phyloP scores from a whole-genome alignment of 257 asterid genomes.

The Solanum stenotomum region DNA sequence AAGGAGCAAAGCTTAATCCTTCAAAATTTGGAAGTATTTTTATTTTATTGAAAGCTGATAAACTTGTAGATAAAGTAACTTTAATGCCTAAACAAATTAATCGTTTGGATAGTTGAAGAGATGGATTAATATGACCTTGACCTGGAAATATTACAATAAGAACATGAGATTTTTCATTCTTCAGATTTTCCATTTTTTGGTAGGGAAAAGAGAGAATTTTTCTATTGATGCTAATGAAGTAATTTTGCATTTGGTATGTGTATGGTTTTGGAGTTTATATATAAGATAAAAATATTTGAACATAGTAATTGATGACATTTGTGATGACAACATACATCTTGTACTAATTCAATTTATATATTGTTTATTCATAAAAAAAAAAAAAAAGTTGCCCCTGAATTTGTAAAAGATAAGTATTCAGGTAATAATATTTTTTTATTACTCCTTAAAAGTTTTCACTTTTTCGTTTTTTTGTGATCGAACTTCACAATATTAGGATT shows the following conservation, averaged over 20 bases:
- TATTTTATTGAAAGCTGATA: not conserved
- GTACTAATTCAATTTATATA: not conserved
- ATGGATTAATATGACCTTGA: slow-evolving; percentile 23
- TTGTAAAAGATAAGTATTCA: not conserved
- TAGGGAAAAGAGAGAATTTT: not conserved
- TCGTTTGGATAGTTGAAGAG: slow-evolving; percentile 4
- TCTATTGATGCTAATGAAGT: not conserved
- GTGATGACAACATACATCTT: not conserved
- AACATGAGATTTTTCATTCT: not conserved
- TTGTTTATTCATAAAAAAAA: too few species aligned
- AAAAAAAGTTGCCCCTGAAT: not conserved
- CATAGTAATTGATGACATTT: not conserved
- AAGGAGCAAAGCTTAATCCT: not conserved
- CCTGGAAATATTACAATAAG: slow-evolving; percentile 13
- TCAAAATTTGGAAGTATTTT: not conserved
- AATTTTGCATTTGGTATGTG: not conserved
- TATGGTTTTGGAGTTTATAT: not conserved
- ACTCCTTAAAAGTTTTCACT: too few species aligned
- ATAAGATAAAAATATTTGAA: not conserved
- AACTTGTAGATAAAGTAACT: not conserved
- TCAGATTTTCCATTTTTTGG: not conserved
- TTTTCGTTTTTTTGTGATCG: too few species aligned
- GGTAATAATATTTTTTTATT: too few species aligned
- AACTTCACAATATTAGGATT: too few species aligned
- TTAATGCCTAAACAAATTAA: not conserved